phyloP scores from a whole-genome alignment of 441 rosid species.

The California macrophylla region DNA sequence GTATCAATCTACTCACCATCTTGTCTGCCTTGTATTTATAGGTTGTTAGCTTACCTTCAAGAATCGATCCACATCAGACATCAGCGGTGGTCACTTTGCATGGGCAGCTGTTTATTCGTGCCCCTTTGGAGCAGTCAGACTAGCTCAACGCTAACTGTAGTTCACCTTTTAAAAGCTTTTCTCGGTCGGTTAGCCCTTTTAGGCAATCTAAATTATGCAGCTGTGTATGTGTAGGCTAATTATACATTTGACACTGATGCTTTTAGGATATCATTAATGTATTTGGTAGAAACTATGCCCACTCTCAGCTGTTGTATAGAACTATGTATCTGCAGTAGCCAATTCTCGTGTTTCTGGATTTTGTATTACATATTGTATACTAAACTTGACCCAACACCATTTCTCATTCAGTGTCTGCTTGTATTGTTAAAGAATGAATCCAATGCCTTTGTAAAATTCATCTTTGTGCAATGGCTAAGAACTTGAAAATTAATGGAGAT shows the following conservation, averaged over 20 bases:
- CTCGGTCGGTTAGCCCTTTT: no score
- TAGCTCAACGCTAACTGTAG: slow-evolving; percentile 1
- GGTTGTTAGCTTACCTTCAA: slow-evolving; percentile 79
- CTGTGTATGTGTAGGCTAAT: no score
- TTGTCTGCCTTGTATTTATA: slow-evolving; percentile 18
- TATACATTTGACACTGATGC: background rate
- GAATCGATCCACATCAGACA: slow-evolving; percentile 86
- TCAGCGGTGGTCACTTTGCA: slow-evolving; percentile 91
- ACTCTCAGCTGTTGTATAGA: background rate
- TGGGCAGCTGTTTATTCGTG: slow-evolving; percentile 86
- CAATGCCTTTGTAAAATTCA: background rate
- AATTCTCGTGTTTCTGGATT: background rate
- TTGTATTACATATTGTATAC: no score
- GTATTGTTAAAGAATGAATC: no score
- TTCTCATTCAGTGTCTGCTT: background rate
- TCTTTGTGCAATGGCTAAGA: no score
- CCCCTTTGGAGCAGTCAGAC: slow-evolving; percentile 55
- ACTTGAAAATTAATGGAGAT: no score
- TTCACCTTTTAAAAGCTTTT: background rate
- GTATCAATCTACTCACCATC: background rate
- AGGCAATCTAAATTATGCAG: no score
- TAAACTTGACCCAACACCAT: background rate
- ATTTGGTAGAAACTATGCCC: no score
- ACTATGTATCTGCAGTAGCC: background rate
- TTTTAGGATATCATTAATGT: background rate